A percentile compares a stretch with the other conserved stretches of the same genome.
phyloP scores from a whole-genome alignment of 805 yeast genomes.

The Barnettozyma botsteinii region DNA sequence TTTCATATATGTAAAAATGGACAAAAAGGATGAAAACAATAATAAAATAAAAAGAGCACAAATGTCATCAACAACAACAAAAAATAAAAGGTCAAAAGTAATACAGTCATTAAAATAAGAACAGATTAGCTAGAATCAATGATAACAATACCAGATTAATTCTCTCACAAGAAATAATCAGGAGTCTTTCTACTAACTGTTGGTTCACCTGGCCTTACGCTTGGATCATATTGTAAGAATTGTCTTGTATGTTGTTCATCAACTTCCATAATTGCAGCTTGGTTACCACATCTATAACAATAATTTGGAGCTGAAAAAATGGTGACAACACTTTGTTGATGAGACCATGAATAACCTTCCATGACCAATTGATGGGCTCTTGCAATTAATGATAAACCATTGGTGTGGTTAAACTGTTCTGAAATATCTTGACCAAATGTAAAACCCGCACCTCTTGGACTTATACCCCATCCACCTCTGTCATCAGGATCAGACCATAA shows the following conservation, averaged over 20 bases:
- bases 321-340: constrained; percentile 90
- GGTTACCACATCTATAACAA: constrained; percentile 96
- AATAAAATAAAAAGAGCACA: background rate
- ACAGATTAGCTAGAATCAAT: background rate
- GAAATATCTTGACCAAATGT: constrained; percentile 95
- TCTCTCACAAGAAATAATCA: constrained; percentile 61
- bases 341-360: constrained; percentile 96
- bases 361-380: constrained; percentile 97
- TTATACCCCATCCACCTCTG: constrained; percentile 96
- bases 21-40: background rate
- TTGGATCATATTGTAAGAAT: constrained; percentile 92
- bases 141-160: background rate
- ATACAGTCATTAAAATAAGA: background rate
- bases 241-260: constrained; percentile 90
- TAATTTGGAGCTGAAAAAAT: constrained; percentile 94
- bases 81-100: background rate
- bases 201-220: constrained; percentile 97
- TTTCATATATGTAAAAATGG: background rate
- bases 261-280: constrained; percentile 97
- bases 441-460: constrained; percentile 98
- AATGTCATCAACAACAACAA: background rate
- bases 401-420: constrained; percentile 89
- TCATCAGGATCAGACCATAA: constrained; percentile 98
- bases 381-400: constrained; percentile 78
- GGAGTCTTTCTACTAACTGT: constrained; percentile 96